Percentiles rank a stretch among this genome's conserved stretches.
Conservation (phyloP, 2,329 filamentous ascomycete species). For the Sporothrix mexicana region DNA sequence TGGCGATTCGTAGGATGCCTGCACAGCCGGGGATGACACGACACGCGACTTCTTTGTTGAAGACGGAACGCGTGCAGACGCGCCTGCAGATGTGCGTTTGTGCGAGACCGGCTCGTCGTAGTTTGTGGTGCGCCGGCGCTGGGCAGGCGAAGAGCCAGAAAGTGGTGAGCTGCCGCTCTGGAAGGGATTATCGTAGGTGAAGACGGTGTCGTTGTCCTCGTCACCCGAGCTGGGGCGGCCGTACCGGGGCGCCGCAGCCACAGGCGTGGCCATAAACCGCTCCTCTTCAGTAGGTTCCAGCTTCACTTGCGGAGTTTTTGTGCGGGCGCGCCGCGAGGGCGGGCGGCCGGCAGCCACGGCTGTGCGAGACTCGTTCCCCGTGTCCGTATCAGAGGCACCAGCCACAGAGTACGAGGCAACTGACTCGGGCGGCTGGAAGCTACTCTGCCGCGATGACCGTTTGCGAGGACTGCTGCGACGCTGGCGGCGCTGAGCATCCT, state of each 20-base stretch:
- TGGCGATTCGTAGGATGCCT: conserved; percentile 25
- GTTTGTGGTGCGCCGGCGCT: conserved; percentile 31
- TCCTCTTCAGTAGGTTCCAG: conserved; percentile 60
- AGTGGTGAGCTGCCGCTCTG: conserved; percentile 80
- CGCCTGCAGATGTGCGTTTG: conserved; percentile 10
- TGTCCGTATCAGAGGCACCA: conserved; percentile 55
- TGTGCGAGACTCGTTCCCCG: conserved; percentile 54
- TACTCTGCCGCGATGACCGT: conserved; percentile 59
- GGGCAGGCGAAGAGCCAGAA: conserved; percentile 41
- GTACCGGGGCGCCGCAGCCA: conserved; percentile 52
- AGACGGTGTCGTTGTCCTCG: conserved; percentile 65
- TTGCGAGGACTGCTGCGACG: conserved; percentile 58
- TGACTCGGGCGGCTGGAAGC: conserved; percentile 52
- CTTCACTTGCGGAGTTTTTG: conserved; percentile 61
- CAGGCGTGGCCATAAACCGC: conserved; percentile 52
- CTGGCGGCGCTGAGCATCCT: conserved; percentile 40
- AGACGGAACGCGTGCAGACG: conserved; percentile 12
- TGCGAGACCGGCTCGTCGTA: conserved; percentile 3
- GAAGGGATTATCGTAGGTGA: conserved; percentile 91
- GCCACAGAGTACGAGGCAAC: conserved; percentile 40
- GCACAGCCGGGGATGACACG: conserved; percentile 30
- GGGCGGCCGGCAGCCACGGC: conserved; percentile 48
- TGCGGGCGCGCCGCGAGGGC: conserved; percentile 58
- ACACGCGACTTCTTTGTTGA: conserved; percentile 29
- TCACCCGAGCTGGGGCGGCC: conserved; percentile 49